A percentile compares a stretch with the other conserved stretches of the same genome.
These are phyloP conservation scores for Leptographium radiaticola DNA, from an alignment of 2,329 filamentous ascomycete species.

Conservation along the genomic window DNA sequence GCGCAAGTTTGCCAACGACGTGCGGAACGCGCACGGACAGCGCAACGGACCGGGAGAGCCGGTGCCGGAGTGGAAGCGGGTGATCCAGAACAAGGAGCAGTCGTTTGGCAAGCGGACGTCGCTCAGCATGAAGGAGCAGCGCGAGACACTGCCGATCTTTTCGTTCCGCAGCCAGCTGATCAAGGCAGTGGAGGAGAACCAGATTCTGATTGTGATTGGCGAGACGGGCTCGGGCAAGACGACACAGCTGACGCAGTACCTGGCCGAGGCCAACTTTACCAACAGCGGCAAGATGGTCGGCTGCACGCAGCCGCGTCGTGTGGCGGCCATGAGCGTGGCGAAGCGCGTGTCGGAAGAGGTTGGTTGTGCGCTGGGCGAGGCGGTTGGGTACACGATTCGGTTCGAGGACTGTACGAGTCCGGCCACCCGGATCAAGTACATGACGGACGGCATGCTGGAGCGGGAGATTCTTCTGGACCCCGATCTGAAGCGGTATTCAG, in stretches of 20 bases:
- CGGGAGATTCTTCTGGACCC: conserved; percentile 89
- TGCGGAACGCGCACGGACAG: conserved; percentile 52
- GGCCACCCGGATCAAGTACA: conserved; percentile 92
- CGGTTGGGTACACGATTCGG: conserved; percentile 94
- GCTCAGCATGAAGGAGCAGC: conserved; percentile 89
- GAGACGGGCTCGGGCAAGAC: conserved; percentile 97
- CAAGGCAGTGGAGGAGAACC: conserved; percentile 74
- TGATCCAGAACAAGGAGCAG: conserved; percentile 65
- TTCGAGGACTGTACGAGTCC: conserved; percentile 90
- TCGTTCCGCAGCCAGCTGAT: conserved; percentile 80
- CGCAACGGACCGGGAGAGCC: conserved; percentile 34
- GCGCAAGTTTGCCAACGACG: conserved; percentile 76
- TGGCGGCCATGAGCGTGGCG: conserved; percentile 93
- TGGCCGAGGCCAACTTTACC: conserved; percentile 83
- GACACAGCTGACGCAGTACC: conserved; percentile 87
- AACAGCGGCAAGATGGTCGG: conserved; percentile 84
- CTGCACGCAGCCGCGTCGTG: conserved; percentile 92
- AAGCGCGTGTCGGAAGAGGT: conserved; percentile 96
- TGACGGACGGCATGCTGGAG: conserved; percentile 98
- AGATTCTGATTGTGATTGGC: conserved; percentile 89
- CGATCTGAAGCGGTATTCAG: conserved; percentile 77
- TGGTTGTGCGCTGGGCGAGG: conserved; percentile 76
- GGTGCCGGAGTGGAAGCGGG: conserved; percentile 87
- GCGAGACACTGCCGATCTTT: conserved; percentile 79
- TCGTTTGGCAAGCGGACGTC: conserved; percentile 75